Base-by-base conservation (phyloP, 495 filamentous ascomycete genomes). In the Pseudevernia furfuracea region DNA sequence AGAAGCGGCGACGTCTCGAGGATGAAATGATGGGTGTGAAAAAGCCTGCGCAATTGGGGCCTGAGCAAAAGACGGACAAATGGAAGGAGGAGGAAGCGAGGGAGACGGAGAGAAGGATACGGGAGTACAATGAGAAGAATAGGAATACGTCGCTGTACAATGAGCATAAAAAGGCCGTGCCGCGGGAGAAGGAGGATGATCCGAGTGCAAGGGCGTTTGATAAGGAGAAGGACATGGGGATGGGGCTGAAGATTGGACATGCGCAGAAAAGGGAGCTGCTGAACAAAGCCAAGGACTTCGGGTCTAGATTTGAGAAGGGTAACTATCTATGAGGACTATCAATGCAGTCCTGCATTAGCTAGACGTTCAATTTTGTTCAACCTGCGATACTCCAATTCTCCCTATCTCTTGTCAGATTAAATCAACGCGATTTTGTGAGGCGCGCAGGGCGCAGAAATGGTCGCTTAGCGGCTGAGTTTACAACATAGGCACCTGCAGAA, bases 221-320 rank as follows among this genome's bases (percentile, higher is more conserved):
- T 76, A 80, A 84, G 55, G 92, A 98, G 76, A 98, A 97, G 79
- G 94, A 98, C 75, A 94, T 98, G 81, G 87, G 83, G 56, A 78
- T 87, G 14, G 86, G 87, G 15, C 83, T 85, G 4, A 85, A 84
- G 72, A 82, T 97, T 48, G 87, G 86, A n/a, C 75, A 86, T 69
- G 76, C 82, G 25, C 84, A 96, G 79, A 85, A 86, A 66, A 85
- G 81, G 65, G 88, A 97, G 71, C 77, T 98, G 81, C 66, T 97
- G 56, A 87, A 85, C 55, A 85, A 85, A 69, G 90, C 93, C 14
- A 83, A 87, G 43, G 87, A 91, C 69, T 97, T 96, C 79, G 86
- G 87, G 17, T 87, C 85, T 19, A 77, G 92, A 53, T 98, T 98
- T 72, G 82, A 84, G 30, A 86, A 86, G 56, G 92, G 93, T 11